These are phyloP conservation scores for Globisporangium middletonii DNA, from an alignment of 352 stramenopile species.

Conservation along the genomic window DNA sequence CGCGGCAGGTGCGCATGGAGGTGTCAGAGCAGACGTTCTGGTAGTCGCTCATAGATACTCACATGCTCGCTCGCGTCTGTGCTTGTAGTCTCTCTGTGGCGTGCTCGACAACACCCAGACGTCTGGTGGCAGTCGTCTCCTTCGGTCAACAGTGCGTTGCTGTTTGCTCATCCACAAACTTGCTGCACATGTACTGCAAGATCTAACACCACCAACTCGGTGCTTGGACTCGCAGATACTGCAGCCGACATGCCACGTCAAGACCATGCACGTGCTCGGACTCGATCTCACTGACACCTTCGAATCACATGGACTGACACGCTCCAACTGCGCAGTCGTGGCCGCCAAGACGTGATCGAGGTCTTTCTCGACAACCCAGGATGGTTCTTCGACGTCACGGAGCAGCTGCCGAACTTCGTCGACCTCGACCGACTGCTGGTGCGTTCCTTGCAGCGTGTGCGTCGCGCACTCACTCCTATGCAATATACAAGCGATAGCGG, in stretches of 20 bases:
- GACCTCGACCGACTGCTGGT: conserved; percentile 77
- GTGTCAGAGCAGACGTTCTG: not conserved
- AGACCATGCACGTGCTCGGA: conserved; percentile 58
- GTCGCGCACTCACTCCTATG: no score
- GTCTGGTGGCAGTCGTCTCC: conserved; percentile 60
- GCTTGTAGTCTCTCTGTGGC: conserved; percentile 56
- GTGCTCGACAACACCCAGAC: conserved; percentile 80
- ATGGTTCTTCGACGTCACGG: conserved; percentile 79
- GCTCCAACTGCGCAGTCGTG: conserved; percentile 26
- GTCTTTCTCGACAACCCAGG: conserved; percentile 75
- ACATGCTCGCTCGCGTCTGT: not conserved
- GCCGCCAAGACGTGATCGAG: conserved; percentile 61
- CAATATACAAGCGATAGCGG: not conserved
- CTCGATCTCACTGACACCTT: not conserved
- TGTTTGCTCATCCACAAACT: not conserved
- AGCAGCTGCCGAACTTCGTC: conserved; percentile 62
- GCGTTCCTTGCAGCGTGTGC: not conserved
- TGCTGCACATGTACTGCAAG: not conserved
- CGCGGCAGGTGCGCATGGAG: conserved; percentile 33
- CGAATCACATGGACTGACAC: not conserved
- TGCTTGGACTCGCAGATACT: conserved; percentile 44
- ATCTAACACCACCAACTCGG: not conserved
- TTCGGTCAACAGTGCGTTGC: conserved; percentile 61
- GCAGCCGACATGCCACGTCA: conserved; percentile 66
- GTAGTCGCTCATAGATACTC: not conserved